Evolutionary conservation across 371 early-diverging fungal species (phyloP), one percentile per base, ranked within the genome.

Genomic region (Smittium mucronatum): DNA sequence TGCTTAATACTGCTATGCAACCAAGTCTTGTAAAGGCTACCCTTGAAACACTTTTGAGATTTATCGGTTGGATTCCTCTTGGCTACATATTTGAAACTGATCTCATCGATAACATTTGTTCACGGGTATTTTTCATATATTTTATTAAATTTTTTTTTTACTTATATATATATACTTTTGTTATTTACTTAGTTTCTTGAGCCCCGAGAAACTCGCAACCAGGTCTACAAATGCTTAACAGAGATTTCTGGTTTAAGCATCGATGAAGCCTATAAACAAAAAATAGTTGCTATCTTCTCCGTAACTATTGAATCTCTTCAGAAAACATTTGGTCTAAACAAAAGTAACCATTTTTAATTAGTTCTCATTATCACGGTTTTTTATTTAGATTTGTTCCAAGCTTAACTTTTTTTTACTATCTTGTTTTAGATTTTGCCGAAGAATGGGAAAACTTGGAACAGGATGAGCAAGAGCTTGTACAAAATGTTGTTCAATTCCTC

Each of bases 41-140:
- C 0, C 80, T 99, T 36, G 88, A 92, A 75, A 93, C 99, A 0
- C 85, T 99, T 33, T 80, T 92, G 67, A 86, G 93, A 66, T 98
- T 98, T 81, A 83, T 98, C 70, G 93, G 90, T 81, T 99, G 97
- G 93, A 91, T 99, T 72, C 98, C 98, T 32, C 83, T 93, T 36
- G 96, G 94, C 28, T 99, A 91, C 77, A 91, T 98, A 64, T 98
- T 99, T 72, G 92, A 97, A 76, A 95, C 94, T 17, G 87, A 90
- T 74, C 79, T 99, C 59, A 93, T 99, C 34, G 90, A 88, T 65
- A 87, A 87, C 35, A 81, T 97, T 63, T 84, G 88, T 66, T 84
- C 81, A 29, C 86, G 95, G 33, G 67, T 67, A 47, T 11, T 31
- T 35, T 34, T 47, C 47, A 11, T 63, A 74, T 34, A 31, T 32